A percentile compares a stretch with the other conserved stretches of the same genome.
Evolutionary conservation across 805 yeast genomes (phyloP).

Genomic region (Candida cerambycidarum): DNA sequence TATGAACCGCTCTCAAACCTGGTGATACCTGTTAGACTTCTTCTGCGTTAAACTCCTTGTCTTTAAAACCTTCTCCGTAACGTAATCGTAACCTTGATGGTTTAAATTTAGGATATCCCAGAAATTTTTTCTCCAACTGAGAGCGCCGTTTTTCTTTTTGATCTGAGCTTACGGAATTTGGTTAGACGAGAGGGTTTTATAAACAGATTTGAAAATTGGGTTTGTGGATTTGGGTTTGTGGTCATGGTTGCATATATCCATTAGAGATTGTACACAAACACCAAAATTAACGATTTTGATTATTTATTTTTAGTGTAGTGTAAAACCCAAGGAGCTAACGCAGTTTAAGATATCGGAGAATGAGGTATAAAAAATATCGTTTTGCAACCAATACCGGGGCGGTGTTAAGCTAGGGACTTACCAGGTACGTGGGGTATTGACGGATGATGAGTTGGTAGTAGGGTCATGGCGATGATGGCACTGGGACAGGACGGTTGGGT

Average conservation of each 20-base stretch:
- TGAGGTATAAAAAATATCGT: not conserved
- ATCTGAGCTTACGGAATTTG: constrained; percentile 1
- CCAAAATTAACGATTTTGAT: too few relatives aligned
- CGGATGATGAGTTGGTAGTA: too few relatives aligned
- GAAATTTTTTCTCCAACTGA: constrained; percentile 5
- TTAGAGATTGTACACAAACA: too few relatives aligned
- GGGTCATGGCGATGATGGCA: too few relatives aligned
- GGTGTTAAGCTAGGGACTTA: too few relatives aligned
- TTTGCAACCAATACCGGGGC: not conserved
- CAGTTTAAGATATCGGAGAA: not conserved
- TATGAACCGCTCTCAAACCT: too few relatives aligned
- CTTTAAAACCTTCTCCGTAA: not conserved
- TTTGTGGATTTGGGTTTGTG: not conserved
- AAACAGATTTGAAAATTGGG: not conserved
- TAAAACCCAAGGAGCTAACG: too few relatives aligned
- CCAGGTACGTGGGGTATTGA: too few relatives aligned
- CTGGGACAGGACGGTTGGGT: too few relatives aligned
- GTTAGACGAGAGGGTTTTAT: not conserved
- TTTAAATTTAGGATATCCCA: constrained; percentile 5
- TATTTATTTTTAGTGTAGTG: not conserved
- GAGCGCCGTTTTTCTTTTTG: constrained; percentile 4
- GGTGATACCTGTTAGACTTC: too few relatives aligned
- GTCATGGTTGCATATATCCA: too few relatives aligned
- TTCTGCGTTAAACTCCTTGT: not conserved
- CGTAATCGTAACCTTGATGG: not conserved